Evolutionary conservation across 176 grass and related monocot genomes (phyloP), one percentile per base, ranked within the genome.

Genomic region (Hordeum marinum): DNA sequence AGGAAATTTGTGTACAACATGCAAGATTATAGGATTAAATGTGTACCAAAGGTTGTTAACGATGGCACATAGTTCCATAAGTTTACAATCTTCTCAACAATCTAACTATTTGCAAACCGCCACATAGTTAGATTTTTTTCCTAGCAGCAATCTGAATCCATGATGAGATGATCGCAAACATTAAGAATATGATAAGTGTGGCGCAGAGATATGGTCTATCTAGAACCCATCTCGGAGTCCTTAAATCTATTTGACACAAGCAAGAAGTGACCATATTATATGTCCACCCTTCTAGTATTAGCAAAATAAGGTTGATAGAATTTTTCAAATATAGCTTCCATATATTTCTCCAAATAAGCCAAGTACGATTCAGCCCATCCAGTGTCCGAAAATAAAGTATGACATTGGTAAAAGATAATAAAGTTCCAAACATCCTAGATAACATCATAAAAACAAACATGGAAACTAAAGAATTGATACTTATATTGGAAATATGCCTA

Each of bases 381-480:
- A 68, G 92, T 90, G 82, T 93, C 94, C n/a, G 95, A 91, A 64
- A 98, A 98, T 69, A 91, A 27, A 50, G 92, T 35, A 92, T 20
- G n/a, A 94, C 90, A 87, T 97, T 92, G 36, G 91, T 7, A 86
- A 97, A 35, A 78, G 95, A 97, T 21, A 92, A 61, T 55, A 94
- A n/a, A 7, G 92, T 97, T 60, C 92, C 95, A 58, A 97, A 86
- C 95, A 94, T 94, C 29, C 95, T 90, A 29, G 92, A 90, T 6
- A 90, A 92, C 95, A 97, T 91, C 36, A 92, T 92, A 80, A 97
- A 97, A 41, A 41, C 40, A 21, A 58, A 88, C 9, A 41, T 41
- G 40, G 40, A 41, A 41, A 41, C 9, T 41, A 10, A 41, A 10
- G 40, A 41, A 41, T 10, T 41, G 40, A 41, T 41, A 41, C 40